phyloP scores from a whole-genome alignment of 2,329 filamentous ascomycete genomes.

The Aureobasidium pullulans region DNA sequence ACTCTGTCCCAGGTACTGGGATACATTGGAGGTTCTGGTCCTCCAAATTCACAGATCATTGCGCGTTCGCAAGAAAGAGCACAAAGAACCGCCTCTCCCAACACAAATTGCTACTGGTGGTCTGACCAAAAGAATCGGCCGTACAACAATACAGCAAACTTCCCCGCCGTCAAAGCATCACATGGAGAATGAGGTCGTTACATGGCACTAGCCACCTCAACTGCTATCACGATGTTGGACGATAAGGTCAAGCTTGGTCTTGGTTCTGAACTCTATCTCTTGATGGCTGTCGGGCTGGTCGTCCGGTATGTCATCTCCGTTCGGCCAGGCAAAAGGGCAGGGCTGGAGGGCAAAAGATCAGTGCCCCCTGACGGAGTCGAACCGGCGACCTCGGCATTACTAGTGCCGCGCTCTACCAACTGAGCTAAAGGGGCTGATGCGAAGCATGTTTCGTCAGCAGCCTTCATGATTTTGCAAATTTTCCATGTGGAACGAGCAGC shows the following conservation, averaged over 20 bases:
- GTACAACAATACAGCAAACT: neutral
- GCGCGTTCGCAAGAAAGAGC: neutral
- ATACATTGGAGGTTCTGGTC: neutral
- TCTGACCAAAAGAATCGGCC: neutral
- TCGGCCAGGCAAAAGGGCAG: too few relatives aligned
- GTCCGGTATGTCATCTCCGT: too few relatives aligned
- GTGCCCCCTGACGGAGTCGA: slow-evolving; percentile 11
- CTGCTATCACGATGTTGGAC: neutral
- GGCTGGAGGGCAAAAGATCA: neutral
- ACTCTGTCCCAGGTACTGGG: neutral
- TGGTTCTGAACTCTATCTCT: neutral
- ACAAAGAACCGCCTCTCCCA: neutral
- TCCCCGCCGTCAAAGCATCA: neutral
- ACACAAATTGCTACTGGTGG: neutral
- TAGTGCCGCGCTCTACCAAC: slow-evolving; percentile 13
- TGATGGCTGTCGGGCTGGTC: neutral
- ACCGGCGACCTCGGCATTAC: slow-evolving; percentile 13
- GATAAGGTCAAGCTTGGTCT: neutral
- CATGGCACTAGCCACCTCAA: neutral
- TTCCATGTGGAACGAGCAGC: too few relatives aligned
- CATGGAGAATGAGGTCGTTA: neutral
- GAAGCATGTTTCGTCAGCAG: neutral
- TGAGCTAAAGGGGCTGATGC: slow-evolving; percentile 9
- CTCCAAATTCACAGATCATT: neutral
- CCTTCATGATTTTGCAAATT: neutral